These are phyloP conservation scores for Crithidia mellificae DNA, from an alignment of 208 protist genomes.

Conservation along the genomic window DNA sequence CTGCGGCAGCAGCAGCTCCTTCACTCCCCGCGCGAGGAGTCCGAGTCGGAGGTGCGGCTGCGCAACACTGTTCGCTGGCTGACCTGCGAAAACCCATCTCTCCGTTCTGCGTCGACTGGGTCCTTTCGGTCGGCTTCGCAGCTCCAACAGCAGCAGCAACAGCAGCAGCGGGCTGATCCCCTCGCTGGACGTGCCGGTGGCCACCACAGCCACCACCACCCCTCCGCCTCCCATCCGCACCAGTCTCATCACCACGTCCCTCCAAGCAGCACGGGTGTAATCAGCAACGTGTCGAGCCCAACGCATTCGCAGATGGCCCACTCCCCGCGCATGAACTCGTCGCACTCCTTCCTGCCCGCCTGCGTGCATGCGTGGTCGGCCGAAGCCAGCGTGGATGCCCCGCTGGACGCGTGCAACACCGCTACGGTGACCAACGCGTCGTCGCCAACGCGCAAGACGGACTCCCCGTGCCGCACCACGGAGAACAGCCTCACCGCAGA, in stretches of 20 bases:
- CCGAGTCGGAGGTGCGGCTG: slow-evolving; percentile 2
- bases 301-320: not conserved
- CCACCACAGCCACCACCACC: too few species aligned
- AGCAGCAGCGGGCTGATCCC: not conserved
- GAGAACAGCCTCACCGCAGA: slow-evolving; percentile 17
- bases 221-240: too few species aligned
- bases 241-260: not conserved
- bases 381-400: slow-evolving; percentile 19
- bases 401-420: slow-evolving; percentile 10
- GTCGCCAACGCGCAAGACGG: slow-evolving; percentile 1
- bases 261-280: not conserved
- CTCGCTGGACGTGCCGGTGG: not conserved
- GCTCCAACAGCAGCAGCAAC: not conserved
- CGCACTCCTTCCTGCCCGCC: not conserved
- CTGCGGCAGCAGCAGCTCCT: too few species aligned
- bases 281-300: not conserved
- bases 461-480: slow-evolving; percentile 5
- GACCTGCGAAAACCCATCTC: not conserved
- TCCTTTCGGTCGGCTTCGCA: slow-evolving; percentile 15
- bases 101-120: slow-evolving; percentile 1
- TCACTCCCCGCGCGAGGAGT: slow-evolving; percentile 1
- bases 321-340: slow-evolving; percentile 1
- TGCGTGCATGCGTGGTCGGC: slow-evolving; percentile 14
- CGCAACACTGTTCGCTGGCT: slow-evolving; percentile 2
- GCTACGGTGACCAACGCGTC: not conserved